Evolutionary conservation across 2,329 filamentous ascomycete species (phyloP).

Genomic region (Magnaporthiopsis incrustans): DNA sequence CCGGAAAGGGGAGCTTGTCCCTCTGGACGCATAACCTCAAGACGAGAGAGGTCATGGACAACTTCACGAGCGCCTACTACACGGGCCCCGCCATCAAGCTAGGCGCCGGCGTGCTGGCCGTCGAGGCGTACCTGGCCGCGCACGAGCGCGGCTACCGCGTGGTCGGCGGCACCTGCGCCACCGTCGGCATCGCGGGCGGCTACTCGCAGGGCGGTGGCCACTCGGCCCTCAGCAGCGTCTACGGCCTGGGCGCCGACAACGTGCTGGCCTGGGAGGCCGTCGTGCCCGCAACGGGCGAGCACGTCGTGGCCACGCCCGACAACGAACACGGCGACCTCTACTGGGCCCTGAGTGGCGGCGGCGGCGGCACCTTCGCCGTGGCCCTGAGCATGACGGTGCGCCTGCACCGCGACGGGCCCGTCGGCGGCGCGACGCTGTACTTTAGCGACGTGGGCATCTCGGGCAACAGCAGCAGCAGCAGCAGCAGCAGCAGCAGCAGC

Average conservation of each 20-base stretch:
- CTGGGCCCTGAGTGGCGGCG: constrained; percentile 47
- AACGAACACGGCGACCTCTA: constrained; percentile 41
- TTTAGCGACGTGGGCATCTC: background rate
- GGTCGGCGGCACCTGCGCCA: constrained; percentile 39
- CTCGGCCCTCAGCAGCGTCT: constrained; percentile 32
- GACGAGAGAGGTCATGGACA: constrained; percentile 14
- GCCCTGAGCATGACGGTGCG: constrained; percentile 32
- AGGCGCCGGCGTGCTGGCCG: constrained; percentile 37
- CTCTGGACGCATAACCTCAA: constrained; percentile 35
- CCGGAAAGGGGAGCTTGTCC: constrained; percentile 26
- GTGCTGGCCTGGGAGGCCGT: constrained; percentile 38
- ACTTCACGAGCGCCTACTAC: constrained; percentile 27
- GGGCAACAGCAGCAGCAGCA: too few relatives aligned
- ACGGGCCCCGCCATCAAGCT: constrained; percentile 36
- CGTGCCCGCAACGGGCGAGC: constrained; percentile 34
- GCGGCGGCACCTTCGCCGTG: constrained; percentile 43
- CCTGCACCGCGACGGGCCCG: background rate
- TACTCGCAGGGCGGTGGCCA: constrained; percentile 50
- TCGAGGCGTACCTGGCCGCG: constrained; percentile 31
- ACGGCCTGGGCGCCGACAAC: constrained; percentile 46
- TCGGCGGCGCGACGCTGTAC: background rate
- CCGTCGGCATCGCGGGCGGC: constrained; percentile 45
- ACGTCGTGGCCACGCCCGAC: constrained; percentile 31
- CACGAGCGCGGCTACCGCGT: constrained; percentile 28
- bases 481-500: too few relatives aligned